A percentile compares a stretch with the other conserved stretches of the same genome.
Evolutionary conservation across 2,329 filamentous ascomycete species (phyloP).

Genomic region (Pseudogymnoascus sp.): DNA sequence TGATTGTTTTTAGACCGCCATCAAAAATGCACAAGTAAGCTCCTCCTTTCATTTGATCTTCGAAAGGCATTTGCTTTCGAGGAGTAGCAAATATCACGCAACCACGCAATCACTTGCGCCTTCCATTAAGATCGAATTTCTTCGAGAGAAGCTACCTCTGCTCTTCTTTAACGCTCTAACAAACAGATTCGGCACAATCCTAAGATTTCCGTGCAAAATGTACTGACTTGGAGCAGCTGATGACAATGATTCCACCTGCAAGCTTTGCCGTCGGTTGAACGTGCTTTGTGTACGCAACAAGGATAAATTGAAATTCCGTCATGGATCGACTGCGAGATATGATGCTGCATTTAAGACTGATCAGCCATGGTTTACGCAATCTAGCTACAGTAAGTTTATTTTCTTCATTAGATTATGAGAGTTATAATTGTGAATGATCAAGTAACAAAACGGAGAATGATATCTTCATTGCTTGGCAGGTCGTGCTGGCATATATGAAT

Average conservation of each 20-base stretch:
- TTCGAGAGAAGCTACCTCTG: not conserved
- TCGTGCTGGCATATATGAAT: not conserved
- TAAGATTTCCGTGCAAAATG: not conserved
- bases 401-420: not conserved
- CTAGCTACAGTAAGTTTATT: slow-evolving; percentile 20
- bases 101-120: not conserved
- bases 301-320: slow-evolving; percentile 20
- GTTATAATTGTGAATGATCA: slow-evolving; percentile 4
- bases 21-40: not conserved
- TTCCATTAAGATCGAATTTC: not conserved
- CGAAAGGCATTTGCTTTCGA: not conserved
- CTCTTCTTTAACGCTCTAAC: not conserved
- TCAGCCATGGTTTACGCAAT: slow-evolving; percentile 26
- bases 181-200: not conserved
- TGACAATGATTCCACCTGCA: not conserved
- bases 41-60: not conserved
- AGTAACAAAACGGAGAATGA: not conserved
- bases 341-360: slow-evolving; percentile 25
- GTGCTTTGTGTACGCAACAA: not conserved
- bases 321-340: slow-evolving; percentile 28
- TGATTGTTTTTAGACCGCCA: not conserved
- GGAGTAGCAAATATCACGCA: not conserved
- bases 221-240: not conserved
- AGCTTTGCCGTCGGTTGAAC: not conserved
- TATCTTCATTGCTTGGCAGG: not conserved